These are phyloP conservation scores for Epichloe gansuensis DNA, from an alignment of 2,329 filamentous ascomycete species.

Conservation along the genomic window DNA sequence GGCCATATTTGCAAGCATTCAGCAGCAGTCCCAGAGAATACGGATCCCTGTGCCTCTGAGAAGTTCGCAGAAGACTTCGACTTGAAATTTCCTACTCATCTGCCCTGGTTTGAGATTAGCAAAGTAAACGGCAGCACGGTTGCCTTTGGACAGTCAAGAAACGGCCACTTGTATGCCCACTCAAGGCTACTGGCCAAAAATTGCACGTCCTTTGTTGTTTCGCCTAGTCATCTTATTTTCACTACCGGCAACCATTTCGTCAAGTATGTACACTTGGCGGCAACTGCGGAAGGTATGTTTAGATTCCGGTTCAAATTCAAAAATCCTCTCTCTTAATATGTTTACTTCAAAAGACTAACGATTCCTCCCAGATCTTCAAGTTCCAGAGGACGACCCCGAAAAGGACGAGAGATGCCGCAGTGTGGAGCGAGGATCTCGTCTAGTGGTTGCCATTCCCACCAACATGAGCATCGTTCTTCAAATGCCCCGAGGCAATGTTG, in stretches of 20 bases:
- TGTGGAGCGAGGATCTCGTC: slow-evolving; percentile 75
- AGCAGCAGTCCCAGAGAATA: slow-evolving; percentile 8
- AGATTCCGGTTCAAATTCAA: neutral
- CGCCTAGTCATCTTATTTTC: slow-evolving; percentile 71
- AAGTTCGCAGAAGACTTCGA: slow-evolving; percentile 19
- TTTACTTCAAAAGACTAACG: neutral
- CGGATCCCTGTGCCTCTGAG: neutral
- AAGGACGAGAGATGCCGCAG: slow-evolving; percentile 83
- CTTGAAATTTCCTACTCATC: slow-evolving; percentile 29
- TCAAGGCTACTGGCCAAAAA: slow-evolving; percentile 64
- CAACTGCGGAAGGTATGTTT: slow-evolving; percentile 46
- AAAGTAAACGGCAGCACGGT: slow-evolving; percentile 29
- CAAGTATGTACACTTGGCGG: slow-evolving; percentile 76
- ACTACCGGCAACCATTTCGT: slow-evolving; percentile 87
- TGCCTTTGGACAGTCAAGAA: slow-evolving; percentile 55
- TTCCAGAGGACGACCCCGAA: slow-evolving; percentile 80
- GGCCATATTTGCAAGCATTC: slow-evolving; percentile 32
- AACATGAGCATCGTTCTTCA: slow-evolving; percentile 78
- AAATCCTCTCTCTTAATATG: neutral
- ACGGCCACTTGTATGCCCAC: slow-evolving; percentile 69
- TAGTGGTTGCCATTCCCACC: slow-evolving; percentile 82
- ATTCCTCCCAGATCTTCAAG: slow-evolving; percentile 51
- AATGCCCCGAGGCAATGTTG: slow-evolving; percentile 90
- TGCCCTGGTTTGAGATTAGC: slow-evolving; percentile 40
- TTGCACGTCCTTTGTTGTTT: slow-evolving; percentile 82